These are phyloP conservation scores for Brassica nigra DNA, from an alignment of 345 rosid species.

Conservation along the genomic window DNA sequence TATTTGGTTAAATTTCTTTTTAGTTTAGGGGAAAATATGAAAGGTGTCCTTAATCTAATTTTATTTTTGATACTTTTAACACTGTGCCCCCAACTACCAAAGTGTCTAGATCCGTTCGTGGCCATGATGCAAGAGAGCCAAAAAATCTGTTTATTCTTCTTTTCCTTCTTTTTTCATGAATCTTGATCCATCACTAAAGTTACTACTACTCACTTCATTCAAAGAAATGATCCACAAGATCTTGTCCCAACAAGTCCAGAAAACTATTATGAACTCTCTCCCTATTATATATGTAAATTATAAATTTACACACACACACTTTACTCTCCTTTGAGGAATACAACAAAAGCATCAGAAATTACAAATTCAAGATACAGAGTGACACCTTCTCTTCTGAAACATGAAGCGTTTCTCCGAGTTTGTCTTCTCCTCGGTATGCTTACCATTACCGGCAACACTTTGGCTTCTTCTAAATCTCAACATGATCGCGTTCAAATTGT, in stretches of 20 bases:
- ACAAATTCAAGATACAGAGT: slow-evolving; percentile 67
- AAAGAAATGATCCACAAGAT: not conserved
- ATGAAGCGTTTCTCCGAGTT: slow-evolving; percentile 64
- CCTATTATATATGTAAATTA: not conserved
- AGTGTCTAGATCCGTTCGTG: too few species aligned
- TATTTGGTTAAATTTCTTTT: too few species aligned
- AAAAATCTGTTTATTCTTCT: not conserved
- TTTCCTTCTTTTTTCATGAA: not conserved
- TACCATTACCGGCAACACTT: slow-evolving; percentile 44
- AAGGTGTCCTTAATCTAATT: too few species aligned
- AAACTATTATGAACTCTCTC: slow-evolving; percentile 1
- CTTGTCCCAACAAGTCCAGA: not conserved
- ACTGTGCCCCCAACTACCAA: too few species aligned
- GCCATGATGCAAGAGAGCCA: not conserved
- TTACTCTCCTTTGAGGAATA: not conserved
- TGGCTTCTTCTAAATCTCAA: slow-evolving; percentile 61
- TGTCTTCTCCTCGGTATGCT: slow-evolving; percentile 44
- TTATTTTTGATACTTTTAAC: too few species aligned
- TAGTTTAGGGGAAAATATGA: too few species aligned
- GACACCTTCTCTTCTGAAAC: slow-evolving; percentile 86
- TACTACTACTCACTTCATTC: not conserved
- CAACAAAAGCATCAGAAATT: slow-evolving; percentile 3
- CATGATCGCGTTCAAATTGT: slow-evolving; percentile 71
- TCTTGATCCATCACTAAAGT: not conserved
- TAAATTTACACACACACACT: slow-evolving; percentile 29